Conservation (phyloP, 2,329 filamentous ascomycete species). For the Fusarium pilosicola region DNA sequence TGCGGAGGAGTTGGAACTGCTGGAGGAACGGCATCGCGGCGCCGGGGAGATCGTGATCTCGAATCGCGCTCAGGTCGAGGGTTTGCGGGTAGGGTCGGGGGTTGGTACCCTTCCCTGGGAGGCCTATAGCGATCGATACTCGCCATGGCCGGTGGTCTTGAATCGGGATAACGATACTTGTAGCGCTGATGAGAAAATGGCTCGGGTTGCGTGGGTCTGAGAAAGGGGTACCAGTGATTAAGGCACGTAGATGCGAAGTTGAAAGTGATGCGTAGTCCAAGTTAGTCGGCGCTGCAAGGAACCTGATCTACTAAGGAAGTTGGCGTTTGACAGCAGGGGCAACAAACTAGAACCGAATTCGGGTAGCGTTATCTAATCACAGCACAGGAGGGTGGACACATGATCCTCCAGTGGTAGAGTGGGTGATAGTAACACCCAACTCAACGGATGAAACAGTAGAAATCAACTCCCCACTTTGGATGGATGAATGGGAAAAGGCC, state of each 20-base stretch:
- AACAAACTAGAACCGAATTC: constrained; percentile 10
- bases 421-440: constrained; percentile 2
- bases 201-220: constrained; percentile 19
- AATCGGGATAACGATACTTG: constrained; percentile 40
- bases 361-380: constrained; percentile 42
- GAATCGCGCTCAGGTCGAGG: constrained; percentile 56
- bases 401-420: constrained; percentile 22
- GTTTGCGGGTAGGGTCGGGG: constrained; percentile 57
- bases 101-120: constrained; percentile 66
- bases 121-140: constrained; percentile 70
- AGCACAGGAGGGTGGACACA: constrained; percentile 27
- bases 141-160: constrained; percentile 57
- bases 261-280: constrained; percentile 25
- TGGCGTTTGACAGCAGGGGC: constrained; percentile 35
- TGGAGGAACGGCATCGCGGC: constrained; percentile 65
- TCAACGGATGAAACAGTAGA: constrained; percentile 23
- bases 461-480: constrained; percentile 12
- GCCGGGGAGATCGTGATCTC: constrained; percentile 59
- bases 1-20: constrained; percentile 70
- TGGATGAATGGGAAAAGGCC: neutral
- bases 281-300: constrained; percentile 25
- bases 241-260: neutral
- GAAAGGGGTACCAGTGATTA: constrained; percentile 23
- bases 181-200: constrained; percentile 23
- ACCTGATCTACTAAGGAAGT: constrained; percentile 39